Conservation (phyloP, 2,329 filamentous ascomycete genomes). For the Talaromyces sp. region DNA sequence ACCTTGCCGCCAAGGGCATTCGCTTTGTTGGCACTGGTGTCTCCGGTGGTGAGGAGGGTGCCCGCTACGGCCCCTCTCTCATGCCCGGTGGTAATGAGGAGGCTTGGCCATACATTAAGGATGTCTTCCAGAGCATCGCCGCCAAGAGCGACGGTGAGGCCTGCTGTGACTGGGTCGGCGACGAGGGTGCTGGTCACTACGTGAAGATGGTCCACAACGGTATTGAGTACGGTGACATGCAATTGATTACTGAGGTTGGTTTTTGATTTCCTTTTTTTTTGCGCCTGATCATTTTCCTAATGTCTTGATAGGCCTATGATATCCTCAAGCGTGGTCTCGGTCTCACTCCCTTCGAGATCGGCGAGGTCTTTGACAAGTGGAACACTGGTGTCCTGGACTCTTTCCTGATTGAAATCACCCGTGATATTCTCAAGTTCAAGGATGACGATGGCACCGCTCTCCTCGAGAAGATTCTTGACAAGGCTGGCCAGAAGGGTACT, state of each 20-base stretch:
- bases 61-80: conserved; percentile 91
- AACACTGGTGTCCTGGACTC: conserved; percentile 98
- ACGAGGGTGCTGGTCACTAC: conserved; percentile 99
- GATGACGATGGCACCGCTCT: conserved; percentile 87
- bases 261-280: neutral
- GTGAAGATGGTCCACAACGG: conserved; percentile 99
- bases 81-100: conserved; percentile 99
- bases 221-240: conserved; percentile 99
- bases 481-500: conserved; percentile 98
- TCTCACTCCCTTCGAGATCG: conserved; percentile 86
- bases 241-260: conserved; percentile 94
- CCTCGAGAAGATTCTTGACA: conserved; percentile 98
- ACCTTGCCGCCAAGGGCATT: conserved; percentile 81
- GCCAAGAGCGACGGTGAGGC: conserved; percentile 96
- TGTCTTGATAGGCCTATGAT: conserved; percentile 73
- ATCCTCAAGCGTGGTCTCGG: conserved; percentile 98
- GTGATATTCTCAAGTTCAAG: conserved; percentile 97
- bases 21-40: conserved; percentile 96
- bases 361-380: conserved; percentile 90
- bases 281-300: neutral
- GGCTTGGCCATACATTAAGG: conserved; percentile 97
- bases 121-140: conserved; percentile 95
- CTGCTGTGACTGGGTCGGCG: conserved; percentile 99
- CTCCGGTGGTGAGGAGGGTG: conserved; percentile 98
- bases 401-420: conserved; percentile 98